Base-by-base conservation (phyloP, 176 grass and related monocot species). In the Phyllostachys edulis region DNA sequence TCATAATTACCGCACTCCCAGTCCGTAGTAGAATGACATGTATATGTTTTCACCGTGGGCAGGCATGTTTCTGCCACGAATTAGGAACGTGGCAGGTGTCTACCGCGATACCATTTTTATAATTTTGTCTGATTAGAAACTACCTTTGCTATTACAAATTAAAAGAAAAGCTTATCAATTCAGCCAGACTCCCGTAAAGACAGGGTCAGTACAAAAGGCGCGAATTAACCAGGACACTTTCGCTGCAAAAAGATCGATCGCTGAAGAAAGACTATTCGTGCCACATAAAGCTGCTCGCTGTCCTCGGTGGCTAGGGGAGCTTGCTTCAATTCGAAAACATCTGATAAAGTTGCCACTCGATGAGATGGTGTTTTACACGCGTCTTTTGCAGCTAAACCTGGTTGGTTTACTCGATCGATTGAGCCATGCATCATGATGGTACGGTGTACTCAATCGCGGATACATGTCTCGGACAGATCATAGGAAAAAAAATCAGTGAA, bases 301-400 rank as follows among this genome's bases (percentile, higher is more conserved):
- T 50, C 82, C 83, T 62, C 38, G 26, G 68, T 64, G 66, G 0
- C 14, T 51, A 15, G 11, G 8, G 5, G 12, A 32, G 14, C 83
- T 79, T 86, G 88, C 79, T 86, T 90, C 14, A 5, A 27, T 86
- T 82, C 23, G 88, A 90, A 74, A 86, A 65, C 78, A 90, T 76
- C 83, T 45, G 72, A 69, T 67, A 82, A 82, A 86, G 78, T 60
- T 47, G 72, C 18, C 37, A 6, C 72, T 63, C 38, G 67, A 60
- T 6, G 72, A 63, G 60, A 77, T 66, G 36, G 65, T 78, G 45
- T 23, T 41, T 41, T 24, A 12, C 20, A 1, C 11, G 75, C 9
- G 59, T 75, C 76, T 69, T 80, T 85, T 45, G 77, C 71, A n/a
- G 68, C 9, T 79, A 59, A 67, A 41, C 67, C 61, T 20, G 49